phyloP scores from a whole-genome alignment of 495 filamentous ascomycete genomes.

The Darksidea phi region DNA sequence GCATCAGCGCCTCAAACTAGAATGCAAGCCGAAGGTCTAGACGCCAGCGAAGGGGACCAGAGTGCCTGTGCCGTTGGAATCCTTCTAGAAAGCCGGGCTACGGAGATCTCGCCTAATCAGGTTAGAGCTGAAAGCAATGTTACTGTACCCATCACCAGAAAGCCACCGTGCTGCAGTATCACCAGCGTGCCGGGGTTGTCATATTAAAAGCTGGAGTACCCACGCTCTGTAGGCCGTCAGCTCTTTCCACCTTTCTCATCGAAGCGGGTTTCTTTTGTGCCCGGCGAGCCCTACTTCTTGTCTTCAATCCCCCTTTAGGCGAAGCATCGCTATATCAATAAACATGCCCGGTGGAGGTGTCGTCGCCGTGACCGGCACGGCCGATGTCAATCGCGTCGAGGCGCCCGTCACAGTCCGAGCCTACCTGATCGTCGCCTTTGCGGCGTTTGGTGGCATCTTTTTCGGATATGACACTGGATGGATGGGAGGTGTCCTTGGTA shows the following conservation, averaged over 20 bases:
- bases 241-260: constrained; percentile 15
- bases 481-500: constrained; percentile 45
- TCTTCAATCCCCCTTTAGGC: constrained; percentile 8
- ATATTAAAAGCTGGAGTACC: constrained; percentile 28
- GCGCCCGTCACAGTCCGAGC: constrained; percentile 45
- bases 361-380: constrained; percentile 37
- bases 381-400: constrained; percentile 43
- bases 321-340: constrained; percentile 11
- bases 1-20: background rate
- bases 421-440: constrained; percentile 47
- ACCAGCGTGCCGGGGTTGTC: constrained; percentile 19
- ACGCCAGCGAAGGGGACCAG: constrained; percentile 7
- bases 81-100: constrained; percentile 34
- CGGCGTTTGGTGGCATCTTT: constrained; percentile 48
- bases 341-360: constrained; percentile 40
- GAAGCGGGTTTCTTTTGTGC: constrained; percentile 15
- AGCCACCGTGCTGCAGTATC: constrained; percentile 36
- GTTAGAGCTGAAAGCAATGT: constrained; percentile 25
- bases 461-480: constrained; percentile 49
- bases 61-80: background rate
- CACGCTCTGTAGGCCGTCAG: constrained; percentile 14
- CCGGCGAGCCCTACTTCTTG: constrained; percentile 15
- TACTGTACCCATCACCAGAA: constrained; percentile 33
- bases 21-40: background rate
- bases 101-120: constrained; percentile 24